Percentiles rank a stretch among this genome's conserved stretches.
Evolutionary conservation across 768 basidiomycete species (phyloP).

Genomic region (Gautieria morchelliformis): DNA sequence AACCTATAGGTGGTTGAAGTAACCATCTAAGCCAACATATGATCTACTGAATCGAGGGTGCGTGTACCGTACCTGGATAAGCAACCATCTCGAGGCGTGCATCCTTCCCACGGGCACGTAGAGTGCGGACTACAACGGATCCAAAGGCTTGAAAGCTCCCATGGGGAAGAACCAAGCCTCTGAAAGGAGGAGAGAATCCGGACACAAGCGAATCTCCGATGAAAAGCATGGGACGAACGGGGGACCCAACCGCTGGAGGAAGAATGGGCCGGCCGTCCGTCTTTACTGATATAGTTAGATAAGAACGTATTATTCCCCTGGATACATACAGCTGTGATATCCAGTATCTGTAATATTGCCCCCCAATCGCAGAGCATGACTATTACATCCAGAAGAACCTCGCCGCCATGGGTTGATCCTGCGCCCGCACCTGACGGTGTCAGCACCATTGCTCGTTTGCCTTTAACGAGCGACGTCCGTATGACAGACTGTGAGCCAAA

Average conservation of each 20-base stretch:
- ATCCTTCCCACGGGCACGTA: neutral
- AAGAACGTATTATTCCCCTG: neutral
- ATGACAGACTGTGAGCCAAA: slow-evolving; percentile 1
- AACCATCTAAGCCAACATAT: neutral
- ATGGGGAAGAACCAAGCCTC: slow-evolving; percentile 5
- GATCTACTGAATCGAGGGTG: no score
- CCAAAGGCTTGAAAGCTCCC: slow-evolving; percentile 5
- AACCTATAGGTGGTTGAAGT: neutral
- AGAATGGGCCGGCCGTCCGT: neutral
- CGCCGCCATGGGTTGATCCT: neutral
- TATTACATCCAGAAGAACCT: slow-evolving; percentile 1
- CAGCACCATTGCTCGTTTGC: neutral
- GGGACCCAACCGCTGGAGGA: neutral
- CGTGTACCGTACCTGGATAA: neutral
- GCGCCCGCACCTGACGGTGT: neutral
- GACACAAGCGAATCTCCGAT: slow-evolving; percentile 7
- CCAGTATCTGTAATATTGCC: neutral
- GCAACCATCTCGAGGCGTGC: slow-evolving; percentile 6
- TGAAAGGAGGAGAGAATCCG: slow-evolving; percentile 4
- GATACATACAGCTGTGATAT: slow-evolving; percentile 5
- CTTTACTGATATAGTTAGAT: neutral
- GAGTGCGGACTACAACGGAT: neutral
- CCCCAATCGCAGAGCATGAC: slow-evolving; percentile 8
- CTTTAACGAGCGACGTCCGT: neutral
- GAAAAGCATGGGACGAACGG: slow-evolving; percentile 4